Percentiles rank a stretch among this genome's conserved stretches.
phyloP scores from a whole-genome alignment of 2,329 filamentous ascomycete species.

The Penicillium sp. region DNA sequence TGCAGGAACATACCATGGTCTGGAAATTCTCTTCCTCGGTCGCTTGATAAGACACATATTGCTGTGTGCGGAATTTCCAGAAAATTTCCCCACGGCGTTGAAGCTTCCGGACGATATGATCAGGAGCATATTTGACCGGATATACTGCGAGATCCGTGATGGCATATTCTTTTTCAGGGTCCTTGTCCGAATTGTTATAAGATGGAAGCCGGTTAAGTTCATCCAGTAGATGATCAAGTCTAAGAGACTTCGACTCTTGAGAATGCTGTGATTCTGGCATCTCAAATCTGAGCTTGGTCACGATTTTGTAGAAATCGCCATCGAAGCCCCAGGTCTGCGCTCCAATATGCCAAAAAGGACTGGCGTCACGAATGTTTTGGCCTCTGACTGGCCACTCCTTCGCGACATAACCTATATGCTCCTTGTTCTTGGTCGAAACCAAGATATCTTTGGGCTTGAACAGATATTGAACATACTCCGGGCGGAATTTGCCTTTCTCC shows the following conservation, averaged over 20 bases:
- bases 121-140: constrained; percentile 4
- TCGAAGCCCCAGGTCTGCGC: constrained; percentile 1
- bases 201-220: background rate
- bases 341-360: background rate
- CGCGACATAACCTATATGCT: constrained; percentile 4
- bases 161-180: background rate
- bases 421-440: background rate
- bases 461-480: constrained; percentile 4
- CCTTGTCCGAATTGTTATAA: background rate
- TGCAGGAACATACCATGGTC: constrained; percentile 4
- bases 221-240: background rate
- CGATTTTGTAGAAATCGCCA: background rate
- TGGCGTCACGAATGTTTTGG: background rate
- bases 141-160: constrained; percentile 5
- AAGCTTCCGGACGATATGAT: constrained; percentile 49
- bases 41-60: constrained; percentile 10
- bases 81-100: constrained; percentile 36
- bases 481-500: background rate
- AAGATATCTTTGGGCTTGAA: constrained; percentile 10
- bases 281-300: background rate
- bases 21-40: constrained; percentile 8
- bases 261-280: background rate
- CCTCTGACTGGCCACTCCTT: background rate
- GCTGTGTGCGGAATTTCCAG: constrained; percentile 9
- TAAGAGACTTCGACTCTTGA: background rate